Percentiles rank a stretch among this genome's conserved stretches.
These are phyloP conservation scores for Malbranchea cinnamomea DNA, from an alignment of 2,329 filamentous ascomycete genomes.

Conservation along the genomic window DNA sequence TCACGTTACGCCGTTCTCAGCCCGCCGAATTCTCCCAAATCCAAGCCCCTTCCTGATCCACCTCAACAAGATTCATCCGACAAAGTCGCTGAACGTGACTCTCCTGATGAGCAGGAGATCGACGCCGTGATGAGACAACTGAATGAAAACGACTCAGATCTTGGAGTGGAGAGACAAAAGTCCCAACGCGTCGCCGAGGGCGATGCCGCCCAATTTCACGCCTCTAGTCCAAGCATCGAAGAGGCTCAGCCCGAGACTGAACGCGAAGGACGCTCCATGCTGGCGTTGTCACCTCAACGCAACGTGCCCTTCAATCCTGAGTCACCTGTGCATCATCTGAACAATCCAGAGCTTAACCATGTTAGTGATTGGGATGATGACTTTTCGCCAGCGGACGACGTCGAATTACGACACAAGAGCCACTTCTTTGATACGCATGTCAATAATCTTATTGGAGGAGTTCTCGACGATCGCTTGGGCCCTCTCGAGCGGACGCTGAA, in stretches of 20 bases:
- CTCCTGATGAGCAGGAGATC: constrained; percentile 50
- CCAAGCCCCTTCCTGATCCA: constrained; percentile 7
- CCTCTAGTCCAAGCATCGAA: constrained; percentile 54
- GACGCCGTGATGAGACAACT: constrained; percentile 85
- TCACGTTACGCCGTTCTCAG: constrained; percentile 22
- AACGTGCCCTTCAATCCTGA: constrained; percentile 41
- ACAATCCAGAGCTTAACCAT: constrained; percentile 44
- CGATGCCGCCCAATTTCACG: constrained; percentile 44
- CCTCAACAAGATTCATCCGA: constrained; percentile 7
- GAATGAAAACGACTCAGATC: constrained; percentile 55
- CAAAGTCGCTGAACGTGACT: constrained; percentile 17
- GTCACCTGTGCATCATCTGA: constrained; percentile 47
- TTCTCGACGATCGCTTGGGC: constrained; percentile 60
- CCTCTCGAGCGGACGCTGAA: constrained; percentile 70
- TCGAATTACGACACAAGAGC: constrained; percentile 65
- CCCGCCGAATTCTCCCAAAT: constrained; percentile 13
- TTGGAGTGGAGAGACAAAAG: constrained; percentile 53
- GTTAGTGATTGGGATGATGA: constrained; percentile 87
- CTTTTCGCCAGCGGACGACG: constrained; percentile 67
- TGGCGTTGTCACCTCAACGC: constrained; percentile 45
- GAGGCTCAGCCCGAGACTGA: constrained; percentile 30
- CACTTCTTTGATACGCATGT: constrained; percentile 86
- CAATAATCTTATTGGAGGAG: constrained; percentile 65
- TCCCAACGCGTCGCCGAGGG: constrained; percentile 16
- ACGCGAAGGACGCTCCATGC: constrained; percentile 26